Evolutionary conservation across 768 basidiomycete genomes (phyloP).

Genomic region (Amanita polypyramis): DNA sequence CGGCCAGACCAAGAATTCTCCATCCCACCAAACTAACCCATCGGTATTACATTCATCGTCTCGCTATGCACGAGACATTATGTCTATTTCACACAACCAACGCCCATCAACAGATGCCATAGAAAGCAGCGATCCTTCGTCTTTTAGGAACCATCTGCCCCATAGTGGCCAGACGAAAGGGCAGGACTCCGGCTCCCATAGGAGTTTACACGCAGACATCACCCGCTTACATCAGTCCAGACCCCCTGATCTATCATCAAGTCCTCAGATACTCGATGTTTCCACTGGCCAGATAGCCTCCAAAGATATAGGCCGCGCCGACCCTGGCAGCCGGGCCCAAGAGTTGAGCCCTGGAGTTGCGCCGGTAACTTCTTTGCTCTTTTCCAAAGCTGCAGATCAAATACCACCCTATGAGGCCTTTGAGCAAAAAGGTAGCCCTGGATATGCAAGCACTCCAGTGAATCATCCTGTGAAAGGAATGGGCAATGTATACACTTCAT

Average conservation of each 20-base stretch:
- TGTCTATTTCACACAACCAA: background rate
- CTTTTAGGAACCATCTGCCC: background rate
- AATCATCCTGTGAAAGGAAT: background rate
- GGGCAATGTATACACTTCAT: background rate
- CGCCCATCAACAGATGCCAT: background rate
- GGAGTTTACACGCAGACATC: background rate
- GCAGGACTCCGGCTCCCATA: background rate
- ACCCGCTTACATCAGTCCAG: background rate
- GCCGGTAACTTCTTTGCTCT: background rate
- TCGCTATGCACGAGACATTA: background rate
- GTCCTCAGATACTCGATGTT: background rate
- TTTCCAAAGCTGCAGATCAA: background rate
- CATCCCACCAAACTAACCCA: background rate
- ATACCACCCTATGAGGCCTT: background rate
- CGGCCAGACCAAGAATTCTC: background rate
- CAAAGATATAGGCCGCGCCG: background rate
- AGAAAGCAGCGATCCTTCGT: background rate
- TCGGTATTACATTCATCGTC: background rate
- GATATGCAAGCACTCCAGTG: background rate
- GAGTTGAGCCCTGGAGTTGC: background rate
- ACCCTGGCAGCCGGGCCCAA: background rate
- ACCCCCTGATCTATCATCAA: background rate
- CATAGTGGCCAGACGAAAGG: background rate
- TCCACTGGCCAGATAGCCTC: background rate
- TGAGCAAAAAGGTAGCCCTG: background rate